Base-by-base conservation (phyloP, 2,329 filamentous ascomycete genomes). In the Beauveria sp. region DNA sequence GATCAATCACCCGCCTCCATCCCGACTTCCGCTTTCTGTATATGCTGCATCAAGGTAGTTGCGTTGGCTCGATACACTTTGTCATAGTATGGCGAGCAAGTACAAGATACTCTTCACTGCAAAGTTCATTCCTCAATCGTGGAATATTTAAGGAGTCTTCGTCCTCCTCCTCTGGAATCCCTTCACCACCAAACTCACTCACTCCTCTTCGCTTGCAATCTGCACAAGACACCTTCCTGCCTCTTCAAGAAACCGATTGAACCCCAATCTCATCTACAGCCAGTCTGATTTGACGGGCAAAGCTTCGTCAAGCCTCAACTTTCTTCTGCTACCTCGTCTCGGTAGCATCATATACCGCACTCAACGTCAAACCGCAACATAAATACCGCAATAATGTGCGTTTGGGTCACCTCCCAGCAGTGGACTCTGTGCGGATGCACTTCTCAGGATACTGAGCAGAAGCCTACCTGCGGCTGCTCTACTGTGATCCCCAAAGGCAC, bases 371-470 rank as follows among this genome's bases (percentile, higher is more conserved):
- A 9, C 6, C 26, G 6, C 24, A 37, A 44, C 3, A 16, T 3
- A 37, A 48, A 50, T 5, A 51, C 56, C 56, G 47, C 37, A 18
- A 56, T 22, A 61, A 75, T 75, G 73, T 75, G 73, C 64, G 57
- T 67, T 64, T 75, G 72, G 71, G 65, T 66, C 34, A 68, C 68
- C 22, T 70, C 68, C 46, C 66, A 74, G 62, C 54, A 59, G 63
- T 75, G 69, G 70, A 68, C 68, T 47, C 51, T 55, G 53, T 75
- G 72, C 62, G 72, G 72, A 55, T 75, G 72, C 68, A 65, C 63
- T 34, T 58, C 62, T n/a, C 34, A 64, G 24, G 62, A 64, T 34
- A 54, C 62, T 24, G 62, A 65, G 30, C 66, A 64, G 54, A 69
- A 71, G 63, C 72, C 72, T 3, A 69, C 68, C 34, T 71, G 68